Conservation (phyloP, 192 early-diverging fungal genomes). For the Gigaspora rosea region DNA sequence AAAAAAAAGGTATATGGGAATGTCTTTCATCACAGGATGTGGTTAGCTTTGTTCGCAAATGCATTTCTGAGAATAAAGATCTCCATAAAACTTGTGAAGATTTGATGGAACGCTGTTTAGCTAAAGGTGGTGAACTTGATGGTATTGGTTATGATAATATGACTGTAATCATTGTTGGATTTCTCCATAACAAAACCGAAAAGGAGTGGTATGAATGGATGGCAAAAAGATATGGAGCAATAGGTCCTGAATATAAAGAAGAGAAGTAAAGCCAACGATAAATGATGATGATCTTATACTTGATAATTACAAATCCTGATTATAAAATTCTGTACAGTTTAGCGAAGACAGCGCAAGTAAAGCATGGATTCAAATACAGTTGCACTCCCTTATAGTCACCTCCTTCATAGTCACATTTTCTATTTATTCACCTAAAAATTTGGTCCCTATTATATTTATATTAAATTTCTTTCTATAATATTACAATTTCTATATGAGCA, state of each 20-base stretch:
- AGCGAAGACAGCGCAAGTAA: too few species aligned
- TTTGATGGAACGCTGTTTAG: conserved; percentile 92
- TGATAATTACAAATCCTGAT: too few species aligned
- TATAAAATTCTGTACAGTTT: too few species aligned
- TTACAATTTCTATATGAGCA: too few species aligned
- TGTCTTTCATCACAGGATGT: conserved; percentile 91
- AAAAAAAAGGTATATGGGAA: conserved; percentile 91
- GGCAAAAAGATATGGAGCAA: conserved; percentile 27
- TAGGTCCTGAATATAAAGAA: conserved; percentile 19
- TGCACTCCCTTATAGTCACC: too few species aligned
- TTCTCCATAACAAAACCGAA: conserved; percentile 44
- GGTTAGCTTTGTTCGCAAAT: conserved; percentile 69
- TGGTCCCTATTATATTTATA: too few species aligned
- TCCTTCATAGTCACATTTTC: too few species aligned
- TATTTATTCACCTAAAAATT: too few species aligned
- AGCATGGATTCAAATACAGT: too few species aligned
- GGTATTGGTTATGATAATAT: conserved; percentile 92
- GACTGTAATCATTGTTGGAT: too few species aligned
- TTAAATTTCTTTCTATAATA: too few species aligned
- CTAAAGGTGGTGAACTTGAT: conserved; percentile 81
- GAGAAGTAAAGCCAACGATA: not conserved
- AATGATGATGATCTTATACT: too few species aligned
- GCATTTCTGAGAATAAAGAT: conserved; percentile 41
- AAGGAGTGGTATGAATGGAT: conserved; percentile 77
- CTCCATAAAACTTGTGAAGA: conserved; percentile 72